Conservation (phyloP, 75 land plant genomes). For the Sequoia sempervirens region DNA sequence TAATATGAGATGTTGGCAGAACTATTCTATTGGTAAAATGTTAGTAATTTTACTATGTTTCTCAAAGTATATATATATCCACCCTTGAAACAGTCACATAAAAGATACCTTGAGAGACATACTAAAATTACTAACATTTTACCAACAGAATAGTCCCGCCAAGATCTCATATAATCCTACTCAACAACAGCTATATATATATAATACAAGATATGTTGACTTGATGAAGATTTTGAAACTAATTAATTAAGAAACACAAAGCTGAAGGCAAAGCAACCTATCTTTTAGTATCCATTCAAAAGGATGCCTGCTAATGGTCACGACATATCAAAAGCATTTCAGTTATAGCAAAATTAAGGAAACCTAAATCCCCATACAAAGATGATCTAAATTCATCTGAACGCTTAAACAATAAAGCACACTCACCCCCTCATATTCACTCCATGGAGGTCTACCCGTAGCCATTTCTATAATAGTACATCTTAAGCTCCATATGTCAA, state of each 20-base stretch:
- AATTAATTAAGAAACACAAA: neutral
- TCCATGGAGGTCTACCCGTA: constrained; percentile 30
- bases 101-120: no score
- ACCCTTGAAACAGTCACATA: no score
- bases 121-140: no score
- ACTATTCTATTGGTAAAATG: no score
- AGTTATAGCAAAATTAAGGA: neutral
- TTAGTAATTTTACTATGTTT: no score
- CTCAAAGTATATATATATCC: no score
- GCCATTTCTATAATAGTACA: constrained; percentile 31
- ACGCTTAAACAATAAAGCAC: neutral
- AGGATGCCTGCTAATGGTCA: neutral
- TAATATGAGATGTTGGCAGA: no score
- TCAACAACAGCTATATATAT: no score
- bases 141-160: no score
- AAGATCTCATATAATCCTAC: no score
- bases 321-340: neutral
- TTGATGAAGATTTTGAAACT: neutral
- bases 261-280: neutral
- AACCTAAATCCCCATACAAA: neutral
- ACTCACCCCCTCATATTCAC: constrained; percentile 33
- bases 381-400: neutral
- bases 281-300: neutral
- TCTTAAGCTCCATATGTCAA: constrained; percentile 34
- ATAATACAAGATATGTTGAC: no score